phyloP scores from a whole-genome alignment of 371 early-diverging fungal species.

The Umbelopsis sp. region DNA sequence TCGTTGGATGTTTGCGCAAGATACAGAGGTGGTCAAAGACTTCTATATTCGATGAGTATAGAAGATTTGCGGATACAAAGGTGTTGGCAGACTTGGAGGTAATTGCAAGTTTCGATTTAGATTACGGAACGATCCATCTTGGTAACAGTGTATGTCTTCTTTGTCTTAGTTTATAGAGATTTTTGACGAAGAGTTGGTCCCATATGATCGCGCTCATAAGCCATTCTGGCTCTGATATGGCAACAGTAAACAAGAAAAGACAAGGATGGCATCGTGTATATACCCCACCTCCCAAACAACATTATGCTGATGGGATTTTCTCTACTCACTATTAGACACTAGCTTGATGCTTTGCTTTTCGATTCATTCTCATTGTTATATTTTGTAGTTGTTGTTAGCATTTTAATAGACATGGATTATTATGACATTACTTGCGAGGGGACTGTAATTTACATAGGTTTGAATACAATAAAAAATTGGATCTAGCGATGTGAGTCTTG shows the following conservation, averaged over 20 bases:
- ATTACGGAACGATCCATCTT: no score
- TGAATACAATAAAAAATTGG: not conserved
- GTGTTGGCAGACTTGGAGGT: constrained; percentile 94
- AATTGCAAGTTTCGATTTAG: not conserved
- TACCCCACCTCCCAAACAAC: no score
- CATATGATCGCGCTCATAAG: constrained; percentile 52
- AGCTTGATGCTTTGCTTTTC: no score
- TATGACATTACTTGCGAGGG: not conserved
- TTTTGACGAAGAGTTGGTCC: constrained; percentile 61
- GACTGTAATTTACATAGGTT: not conserved
- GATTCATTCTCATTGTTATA: not conserved
- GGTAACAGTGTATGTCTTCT: not conserved
- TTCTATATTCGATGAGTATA: constrained; percentile 94
- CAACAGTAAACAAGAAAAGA: no score
- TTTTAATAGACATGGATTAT: not conserved
- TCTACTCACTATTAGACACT: no score
- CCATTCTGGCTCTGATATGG: constrained; percentile 54
- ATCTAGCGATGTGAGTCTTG: not conserved
- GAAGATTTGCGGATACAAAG: constrained; percentile 90
- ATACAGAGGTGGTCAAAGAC: constrained; percentile 95
- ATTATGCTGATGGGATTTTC: no score
- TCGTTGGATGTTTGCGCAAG: constrained; percentile 92
- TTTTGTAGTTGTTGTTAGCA: not conserved
- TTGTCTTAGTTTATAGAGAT: constrained; percentile 71
- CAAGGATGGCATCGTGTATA: no score